phyloP scores from a whole-genome alignment of 2,329 filamentous ascomycete species.

The Scedosporium apiospermum region DNA sequence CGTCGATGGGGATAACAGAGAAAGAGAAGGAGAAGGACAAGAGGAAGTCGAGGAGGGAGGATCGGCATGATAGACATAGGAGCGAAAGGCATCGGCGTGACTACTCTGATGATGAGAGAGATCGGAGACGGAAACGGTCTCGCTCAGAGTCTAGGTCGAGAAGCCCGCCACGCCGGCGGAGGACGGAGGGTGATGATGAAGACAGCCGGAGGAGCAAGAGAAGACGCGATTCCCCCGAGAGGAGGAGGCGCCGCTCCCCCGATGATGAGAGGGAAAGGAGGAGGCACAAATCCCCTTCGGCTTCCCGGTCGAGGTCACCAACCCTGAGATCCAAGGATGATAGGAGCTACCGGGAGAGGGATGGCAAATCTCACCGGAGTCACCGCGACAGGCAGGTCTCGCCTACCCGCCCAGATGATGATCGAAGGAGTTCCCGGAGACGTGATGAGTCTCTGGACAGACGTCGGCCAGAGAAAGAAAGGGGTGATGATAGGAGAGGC shows the following conservation, averaged over 20 bases:
- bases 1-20: constrained; percentile 47
- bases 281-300: background rate
- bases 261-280: background rate
- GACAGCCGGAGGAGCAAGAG: background rate
- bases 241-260: background rate
- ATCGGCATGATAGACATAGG: background rate
- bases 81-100: background rate
- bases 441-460: background rate
- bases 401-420: background rate
- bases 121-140: background rate
- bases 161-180: constrained; percentile 2
- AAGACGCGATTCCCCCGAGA: background rate
- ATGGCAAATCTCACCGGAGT: background rate
- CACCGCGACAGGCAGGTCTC: background rate
- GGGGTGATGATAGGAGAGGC: background rate
- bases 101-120: constrained; percentile 1
- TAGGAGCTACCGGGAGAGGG: background rate
- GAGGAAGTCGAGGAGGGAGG: constrained; percentile 1
- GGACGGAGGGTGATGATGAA: constrained; percentile 3
- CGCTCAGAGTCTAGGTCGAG: background rate
- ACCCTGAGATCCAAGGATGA: background rate
- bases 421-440: background rate
- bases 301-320: background rate
- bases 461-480: background rate
- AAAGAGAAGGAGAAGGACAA: constrained; percentile 23